Evolutionary conservation across 257 asterid species (phyloP).

Genomic region (Solanum pinnatisectum): DNA sequence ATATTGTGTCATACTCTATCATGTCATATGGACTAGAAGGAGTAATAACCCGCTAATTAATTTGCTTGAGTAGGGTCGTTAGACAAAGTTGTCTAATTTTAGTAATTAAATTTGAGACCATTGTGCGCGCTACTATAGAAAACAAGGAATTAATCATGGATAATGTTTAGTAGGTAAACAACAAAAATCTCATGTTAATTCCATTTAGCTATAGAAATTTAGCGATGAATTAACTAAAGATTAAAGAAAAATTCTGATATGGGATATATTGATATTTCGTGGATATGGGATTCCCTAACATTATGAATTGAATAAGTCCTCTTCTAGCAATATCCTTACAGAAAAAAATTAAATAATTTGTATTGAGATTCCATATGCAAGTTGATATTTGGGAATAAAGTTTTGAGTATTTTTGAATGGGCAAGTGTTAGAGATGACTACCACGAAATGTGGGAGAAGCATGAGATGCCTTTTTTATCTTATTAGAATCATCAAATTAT

Average conservation of each 20-base stretch:
- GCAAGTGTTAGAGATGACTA: background rate
- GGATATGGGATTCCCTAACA: background rate
- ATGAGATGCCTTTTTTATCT: background rate
- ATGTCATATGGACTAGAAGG: background rate
- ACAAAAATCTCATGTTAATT: background rate
- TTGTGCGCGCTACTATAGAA: background rate
- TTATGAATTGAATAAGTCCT: background rate
- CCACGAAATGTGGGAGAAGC: background rate
- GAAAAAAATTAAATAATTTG: too few relatives aligned
- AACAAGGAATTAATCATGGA: background rate
- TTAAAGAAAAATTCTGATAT: background rate
- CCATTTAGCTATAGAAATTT: background rate
- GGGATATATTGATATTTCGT: background rate
- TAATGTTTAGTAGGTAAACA: background rate
- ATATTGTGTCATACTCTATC: background rate
- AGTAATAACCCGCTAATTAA: background rate
- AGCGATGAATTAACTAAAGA: background rate
- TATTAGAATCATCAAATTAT: background rate
- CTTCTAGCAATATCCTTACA: background rate
- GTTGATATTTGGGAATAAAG: background rate
- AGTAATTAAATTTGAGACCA: background rate
- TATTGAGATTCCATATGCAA: background rate
- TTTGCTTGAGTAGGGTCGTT: background rate
- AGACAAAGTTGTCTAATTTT: background rate
- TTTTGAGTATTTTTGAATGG: background rate